These are phyloP conservation scores for Odonthalia washingtoniensis DNA, from an alignment of 31 red algal genomes.

Conservation along the genomic window DNA sequence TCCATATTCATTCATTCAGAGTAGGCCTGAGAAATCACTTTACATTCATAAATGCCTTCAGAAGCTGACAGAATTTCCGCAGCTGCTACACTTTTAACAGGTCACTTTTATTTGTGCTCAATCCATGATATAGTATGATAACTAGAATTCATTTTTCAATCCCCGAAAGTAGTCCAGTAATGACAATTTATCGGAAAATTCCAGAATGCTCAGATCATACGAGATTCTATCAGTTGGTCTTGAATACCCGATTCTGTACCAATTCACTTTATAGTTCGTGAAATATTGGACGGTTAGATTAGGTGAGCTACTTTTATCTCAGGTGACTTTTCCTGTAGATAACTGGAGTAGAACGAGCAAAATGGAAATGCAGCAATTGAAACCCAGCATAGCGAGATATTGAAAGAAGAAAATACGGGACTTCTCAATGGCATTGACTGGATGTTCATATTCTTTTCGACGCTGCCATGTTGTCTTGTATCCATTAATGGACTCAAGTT, in stretches of 20 bases:
- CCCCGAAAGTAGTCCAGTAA: constrained; percentile 9
- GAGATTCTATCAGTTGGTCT: neutral
- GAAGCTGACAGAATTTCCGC: constrained; percentile 9
- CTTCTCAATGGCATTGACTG: neutral
- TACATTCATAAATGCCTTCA: constrained; percentile 33
- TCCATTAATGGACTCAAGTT: neutral
- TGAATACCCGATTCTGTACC: neutral
- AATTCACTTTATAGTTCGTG: neutral
- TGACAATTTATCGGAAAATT: constrained; percentile 3
- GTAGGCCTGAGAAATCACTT: neutral
- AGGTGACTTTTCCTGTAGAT: constrained; percentile 22
- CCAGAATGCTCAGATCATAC: neutral
- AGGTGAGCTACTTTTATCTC: neutral
- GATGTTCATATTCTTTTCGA: neutral
- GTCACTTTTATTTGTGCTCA: neutral
- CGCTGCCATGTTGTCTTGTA: neutral
- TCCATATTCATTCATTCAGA: neutral
- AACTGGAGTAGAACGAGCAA: neutral
- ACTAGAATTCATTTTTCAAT: neutral
- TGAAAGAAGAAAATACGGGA: neutral
- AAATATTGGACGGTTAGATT: constrained; percentile 24
- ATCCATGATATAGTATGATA: constrained; percentile 31
- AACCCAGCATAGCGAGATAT: constrained; percentile 16
- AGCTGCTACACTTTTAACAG: constrained; percentile 3
- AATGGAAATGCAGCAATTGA: constrained; percentile 28